phyloP scores from a whole-genome alignment of 2,329 filamentous ascomycete species.

The Fusarium compactum region DNA sequence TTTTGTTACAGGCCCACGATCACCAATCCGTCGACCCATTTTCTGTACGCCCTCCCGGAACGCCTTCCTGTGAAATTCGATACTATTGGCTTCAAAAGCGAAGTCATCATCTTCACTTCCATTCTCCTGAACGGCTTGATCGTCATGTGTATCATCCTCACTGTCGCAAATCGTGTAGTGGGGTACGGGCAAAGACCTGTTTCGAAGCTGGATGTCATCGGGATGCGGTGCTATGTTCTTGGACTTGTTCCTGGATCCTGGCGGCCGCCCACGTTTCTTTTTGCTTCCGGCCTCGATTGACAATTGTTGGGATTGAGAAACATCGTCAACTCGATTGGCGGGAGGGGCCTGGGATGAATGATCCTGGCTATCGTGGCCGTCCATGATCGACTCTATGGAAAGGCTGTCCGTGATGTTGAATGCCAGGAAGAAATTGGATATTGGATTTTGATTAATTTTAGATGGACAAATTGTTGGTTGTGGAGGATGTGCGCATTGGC shows the following conservation, averaged over 20 bases:
- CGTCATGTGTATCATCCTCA: background rate
- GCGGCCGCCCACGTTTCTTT: background rate
- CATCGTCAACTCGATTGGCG: no score
- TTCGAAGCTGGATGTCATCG: background rate
- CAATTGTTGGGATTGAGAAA: background rate
- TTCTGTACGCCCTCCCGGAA: background rate
- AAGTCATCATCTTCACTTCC: background rate
- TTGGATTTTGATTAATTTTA: background rate
- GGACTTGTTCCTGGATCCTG: background rate
- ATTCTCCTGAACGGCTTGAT: background rate
- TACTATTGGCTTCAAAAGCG: background rate
- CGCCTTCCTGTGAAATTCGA: background rate
- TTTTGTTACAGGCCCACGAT: background rate
- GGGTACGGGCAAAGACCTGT: no score
- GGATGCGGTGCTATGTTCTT: background rate
- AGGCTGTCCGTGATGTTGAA: background rate
- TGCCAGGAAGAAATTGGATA: background rate
- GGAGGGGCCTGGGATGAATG: no score
- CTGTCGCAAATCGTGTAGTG: no score
- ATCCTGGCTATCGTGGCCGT: background rate
- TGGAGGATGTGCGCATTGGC: background rate
- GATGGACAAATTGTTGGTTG: background rate
- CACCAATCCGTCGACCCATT: background rate
- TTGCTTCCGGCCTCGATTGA: fast-evolving
- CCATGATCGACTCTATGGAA: background rate